A percentile compares a stretch with the other conserved stretches of the same genome.
Evolutionary conservation across 2,329 filamentous ascomycete species (phyloP).

Genomic region (Diaporthe sp.): DNA sequence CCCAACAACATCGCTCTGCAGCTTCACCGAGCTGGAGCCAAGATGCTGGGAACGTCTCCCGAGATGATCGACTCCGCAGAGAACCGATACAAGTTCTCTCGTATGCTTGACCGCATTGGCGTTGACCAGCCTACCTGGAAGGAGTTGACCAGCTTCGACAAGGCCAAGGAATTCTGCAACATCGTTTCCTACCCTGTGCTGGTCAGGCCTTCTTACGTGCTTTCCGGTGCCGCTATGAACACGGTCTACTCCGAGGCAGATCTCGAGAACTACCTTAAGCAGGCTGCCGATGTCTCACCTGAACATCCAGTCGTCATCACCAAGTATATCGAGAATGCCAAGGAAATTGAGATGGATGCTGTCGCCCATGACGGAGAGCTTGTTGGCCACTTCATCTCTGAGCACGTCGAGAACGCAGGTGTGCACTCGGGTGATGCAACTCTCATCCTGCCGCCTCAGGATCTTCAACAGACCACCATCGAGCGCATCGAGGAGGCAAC

Average conservation of each 20-base stretch:
- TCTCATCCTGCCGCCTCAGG: conserved; percentile 93
- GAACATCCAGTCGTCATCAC: conserved; percentile 98
- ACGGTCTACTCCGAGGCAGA: conserved; percentile 98
- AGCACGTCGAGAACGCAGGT: conserved; percentile 98
- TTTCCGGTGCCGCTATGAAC: conserved; percentile 99
- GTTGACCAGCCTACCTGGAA: conserved; percentile 99
- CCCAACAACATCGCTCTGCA: conserved; percentile 98
- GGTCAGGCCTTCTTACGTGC: conserved; percentile 94
- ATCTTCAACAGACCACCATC: conserved; percentile 90
- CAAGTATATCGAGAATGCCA: conserved; percentile 99
- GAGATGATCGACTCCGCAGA: conserved; percentile 99
- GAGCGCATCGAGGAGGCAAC: conserved; percentile 94
- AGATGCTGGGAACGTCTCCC: conserved; percentile 93
- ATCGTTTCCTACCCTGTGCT: conserved; percentile 93
- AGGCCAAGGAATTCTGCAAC: conserved; percentile 88
- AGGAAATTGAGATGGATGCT: conserved; percentile 99
- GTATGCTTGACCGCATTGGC: conserved; percentile 93
- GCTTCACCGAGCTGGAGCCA: conserved; percentile 88
- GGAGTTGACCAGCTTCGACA: conserved; percentile 93
- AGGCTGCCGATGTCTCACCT: conserved; percentile 92
- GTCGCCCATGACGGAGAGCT: conserved; percentile 91
- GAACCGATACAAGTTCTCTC: conserved; percentile 98
- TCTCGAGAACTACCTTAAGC: conserved; percentile 86
- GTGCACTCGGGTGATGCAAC: conserved; percentile 99
- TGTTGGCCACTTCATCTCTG: conserved; percentile 96